These are phyloP conservation scores for Leishmania aethiopica DNA, from an alignment of 208 protist genomes.

Conservation along the genomic window DNA sequence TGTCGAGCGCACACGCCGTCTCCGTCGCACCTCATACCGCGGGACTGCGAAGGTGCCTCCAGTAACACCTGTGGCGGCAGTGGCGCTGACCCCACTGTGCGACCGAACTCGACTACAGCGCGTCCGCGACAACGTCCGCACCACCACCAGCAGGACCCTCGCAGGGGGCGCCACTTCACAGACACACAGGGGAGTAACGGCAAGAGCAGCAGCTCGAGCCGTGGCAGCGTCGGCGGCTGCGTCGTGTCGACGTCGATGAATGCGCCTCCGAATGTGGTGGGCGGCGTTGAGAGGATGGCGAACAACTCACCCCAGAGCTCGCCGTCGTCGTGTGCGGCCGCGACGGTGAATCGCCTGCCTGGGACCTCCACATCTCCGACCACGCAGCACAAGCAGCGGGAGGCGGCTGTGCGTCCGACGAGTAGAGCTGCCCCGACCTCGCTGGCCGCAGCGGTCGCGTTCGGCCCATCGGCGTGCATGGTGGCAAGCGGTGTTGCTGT, in stretches of 20 bases:
- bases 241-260: neutral
- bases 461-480: neutral
- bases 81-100: neutral
- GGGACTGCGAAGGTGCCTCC: neutral
- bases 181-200: neutral
- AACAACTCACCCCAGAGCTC: neutral
- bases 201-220: neutral
- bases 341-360: neutral
- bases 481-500: neutral
- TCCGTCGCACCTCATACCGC: neutral
- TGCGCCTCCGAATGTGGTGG: neutral
- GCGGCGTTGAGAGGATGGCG: neutral
- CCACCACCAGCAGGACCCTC: neutral
- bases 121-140: neutral
- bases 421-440: neutral
- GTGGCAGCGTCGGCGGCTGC: neutral
- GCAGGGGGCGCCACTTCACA: neutral
- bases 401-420: neutral
- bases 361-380: neutral
- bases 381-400: no score
- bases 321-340: neutral
- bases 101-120: neutral
- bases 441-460: neutral
- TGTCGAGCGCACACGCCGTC: neutral
- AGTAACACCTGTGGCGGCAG: neutral